A percentile compares a stretch with the other conserved stretches of the same genome.
Conservation (phyloP, 495 filamentous ascomycete species). For the Clavariopsis aquatica region DNA sequence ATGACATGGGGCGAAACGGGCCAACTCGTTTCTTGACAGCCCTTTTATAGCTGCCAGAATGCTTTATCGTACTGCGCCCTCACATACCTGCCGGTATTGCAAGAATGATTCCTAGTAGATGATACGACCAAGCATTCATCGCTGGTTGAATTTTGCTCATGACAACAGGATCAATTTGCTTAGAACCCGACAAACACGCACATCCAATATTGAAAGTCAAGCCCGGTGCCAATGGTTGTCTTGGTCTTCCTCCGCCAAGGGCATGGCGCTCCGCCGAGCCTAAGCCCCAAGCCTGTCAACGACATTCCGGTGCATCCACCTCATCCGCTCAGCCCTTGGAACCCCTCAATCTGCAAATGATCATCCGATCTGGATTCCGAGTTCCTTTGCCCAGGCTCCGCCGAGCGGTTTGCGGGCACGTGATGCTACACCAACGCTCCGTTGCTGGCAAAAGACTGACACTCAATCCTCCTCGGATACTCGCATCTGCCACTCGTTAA, state of each 20-base stretch:
- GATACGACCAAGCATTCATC: not conserved
- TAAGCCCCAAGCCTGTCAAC: not conserved
- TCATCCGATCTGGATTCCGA: not conserved
- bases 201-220: not conserved
- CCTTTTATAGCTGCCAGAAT: too few relatives aligned
- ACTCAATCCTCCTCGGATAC: not conserved
- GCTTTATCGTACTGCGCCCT: too few relatives aligned
- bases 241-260: not conserved
- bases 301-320: not conserved
- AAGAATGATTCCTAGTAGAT: too few relatives aligned
- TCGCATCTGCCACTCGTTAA: not conserved
- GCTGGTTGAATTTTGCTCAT: not conserved
- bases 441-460: not conserved
- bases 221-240: not conserved
- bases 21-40: too few relatives aligned
- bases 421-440: slow-evolving; percentile 13
- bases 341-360: not conserved
- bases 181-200: not conserved
- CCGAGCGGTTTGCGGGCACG: not conserved
- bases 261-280: not conserved
- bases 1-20: too few relatives aligned
- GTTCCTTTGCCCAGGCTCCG: not conserved
- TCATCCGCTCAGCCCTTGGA: slow-evolving; percentile 1
- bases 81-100: too few relatives aligned
- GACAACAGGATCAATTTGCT: not conserved